Conservation (phyloP, 768 basidiomycete species). For the Fomitopsis serialis region DNA sequence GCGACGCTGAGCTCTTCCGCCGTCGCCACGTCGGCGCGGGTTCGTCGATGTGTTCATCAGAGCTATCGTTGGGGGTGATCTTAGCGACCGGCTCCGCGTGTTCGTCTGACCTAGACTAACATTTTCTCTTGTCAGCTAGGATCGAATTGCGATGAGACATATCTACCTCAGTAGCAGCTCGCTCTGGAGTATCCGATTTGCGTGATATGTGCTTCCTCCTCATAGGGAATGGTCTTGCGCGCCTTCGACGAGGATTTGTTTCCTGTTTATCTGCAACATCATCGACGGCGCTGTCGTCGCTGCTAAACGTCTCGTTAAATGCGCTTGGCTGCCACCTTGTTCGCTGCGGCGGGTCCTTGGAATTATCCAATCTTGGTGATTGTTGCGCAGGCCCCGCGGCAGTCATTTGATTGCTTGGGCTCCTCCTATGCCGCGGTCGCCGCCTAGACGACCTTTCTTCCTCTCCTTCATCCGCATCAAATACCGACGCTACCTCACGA, state of each 20-base stretch:
- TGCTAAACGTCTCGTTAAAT: constrained; percentile 7
- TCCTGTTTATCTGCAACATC: constrained; percentile 1
- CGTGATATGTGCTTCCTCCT: constrained; percentile 3
- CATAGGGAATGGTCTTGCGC: constrained; percentile 9
- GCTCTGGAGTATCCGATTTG: neutral
- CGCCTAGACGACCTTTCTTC: neutral
- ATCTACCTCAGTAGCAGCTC: neutral
- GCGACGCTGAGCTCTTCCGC: neutral
- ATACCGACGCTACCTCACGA: neutral
- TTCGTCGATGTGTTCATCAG: neutral
- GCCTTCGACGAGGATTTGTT: neutral
- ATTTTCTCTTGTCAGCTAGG: neutral
- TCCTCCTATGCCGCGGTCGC: neutral
- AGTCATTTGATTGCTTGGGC: neutral
- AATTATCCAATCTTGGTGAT: neutral
- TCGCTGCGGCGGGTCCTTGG: neutral
- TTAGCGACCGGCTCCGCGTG: neutral
- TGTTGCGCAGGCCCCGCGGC: neutral
- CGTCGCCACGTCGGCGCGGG: constrained; percentile 1
- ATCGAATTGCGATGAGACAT: neutral
- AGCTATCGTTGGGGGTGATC: neutral
- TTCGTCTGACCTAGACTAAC: too few species aligned
- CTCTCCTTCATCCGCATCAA: neutral
- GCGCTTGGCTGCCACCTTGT: constrained; percentile 4
- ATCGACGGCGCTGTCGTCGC: constrained; percentile 4